Conservation (phyloP, 345 rosid species). For the Gossypium australe region DNA sequence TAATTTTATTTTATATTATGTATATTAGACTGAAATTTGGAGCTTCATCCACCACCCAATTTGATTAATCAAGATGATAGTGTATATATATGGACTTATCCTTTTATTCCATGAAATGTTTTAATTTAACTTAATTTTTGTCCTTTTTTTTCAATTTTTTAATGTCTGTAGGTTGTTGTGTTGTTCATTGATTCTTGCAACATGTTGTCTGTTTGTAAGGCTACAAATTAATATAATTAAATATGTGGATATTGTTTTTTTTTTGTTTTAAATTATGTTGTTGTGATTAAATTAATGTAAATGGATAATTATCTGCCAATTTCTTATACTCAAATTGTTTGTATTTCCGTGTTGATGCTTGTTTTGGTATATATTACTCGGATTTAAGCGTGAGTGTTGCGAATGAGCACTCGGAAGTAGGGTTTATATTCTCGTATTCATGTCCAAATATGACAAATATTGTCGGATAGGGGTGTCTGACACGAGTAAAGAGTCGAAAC, state of each 20-base stretch:
- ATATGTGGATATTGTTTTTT: conserved; percentile 19
- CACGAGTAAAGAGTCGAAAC: not conserved
- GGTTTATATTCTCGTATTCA: too few relatives aligned
- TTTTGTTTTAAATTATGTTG: conserved; percentile 5
- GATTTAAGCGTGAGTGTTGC: not conserved
- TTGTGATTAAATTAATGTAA: conserved; percentile 21
- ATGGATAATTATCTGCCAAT: conserved; percentile 30
- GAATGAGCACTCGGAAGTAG: too few relatives aligned
- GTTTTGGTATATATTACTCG: not conserved
- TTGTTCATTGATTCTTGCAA: conserved; percentile 34
- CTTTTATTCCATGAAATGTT: conserved; percentile 7
- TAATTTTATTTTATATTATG: too few relatives aligned
- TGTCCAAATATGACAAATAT: too few relatives aligned
- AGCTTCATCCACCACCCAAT: not conserved
- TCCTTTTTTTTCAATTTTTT: not conserved
- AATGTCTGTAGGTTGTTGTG: conserved; percentile 16
- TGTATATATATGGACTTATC: not conserved
- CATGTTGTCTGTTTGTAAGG: conserved; percentile 36
- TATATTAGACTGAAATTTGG: not conserved
- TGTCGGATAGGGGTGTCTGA: too few relatives aligned
- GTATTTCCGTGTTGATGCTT: too few relatives aligned
- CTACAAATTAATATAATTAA: conserved; percentile 15
- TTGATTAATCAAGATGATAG: not conserved
- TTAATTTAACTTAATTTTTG: not conserved
- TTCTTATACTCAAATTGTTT: too few relatives aligned